phyloP scores from a whole-genome alignment of 257 asterid genomes.

The Solanum chaucha region DNA sequence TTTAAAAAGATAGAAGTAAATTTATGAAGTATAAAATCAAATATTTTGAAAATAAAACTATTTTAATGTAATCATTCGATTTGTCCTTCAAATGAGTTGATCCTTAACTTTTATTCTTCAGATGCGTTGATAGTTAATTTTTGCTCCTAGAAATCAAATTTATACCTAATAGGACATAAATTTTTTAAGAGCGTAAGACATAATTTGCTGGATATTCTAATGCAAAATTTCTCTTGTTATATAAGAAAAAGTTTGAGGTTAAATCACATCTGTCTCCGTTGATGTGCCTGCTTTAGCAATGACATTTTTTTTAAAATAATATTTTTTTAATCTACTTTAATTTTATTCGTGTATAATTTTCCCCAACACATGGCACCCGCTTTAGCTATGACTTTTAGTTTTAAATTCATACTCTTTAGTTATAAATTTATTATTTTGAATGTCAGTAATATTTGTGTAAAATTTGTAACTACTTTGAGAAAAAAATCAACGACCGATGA shows the following conservation, averaged over 20 bases:
- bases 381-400: background rate
- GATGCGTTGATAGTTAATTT: background rate
- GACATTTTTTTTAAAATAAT: too few relatives aligned
- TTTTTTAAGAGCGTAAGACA: background rate
- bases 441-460: too few relatives aligned
- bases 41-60: too few relatives aligned
- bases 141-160: background rate
- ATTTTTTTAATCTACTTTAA: too few relatives aligned
- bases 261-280: background rate
- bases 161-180: background rate
- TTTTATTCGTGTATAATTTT: too few relatives aligned
- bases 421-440: too few relatives aligned
- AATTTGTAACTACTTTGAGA: too few relatives aligned
- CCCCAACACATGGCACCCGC: fast-evolving
- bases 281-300: too few relatives aligned
- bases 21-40: background rate
- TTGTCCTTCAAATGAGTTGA: background rate
- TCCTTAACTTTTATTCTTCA: too few relatives aligned
- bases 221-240: background rate
- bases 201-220: background rate
- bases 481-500: too few relatives aligned
- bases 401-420: too few relatives aligned
- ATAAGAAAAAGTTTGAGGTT: background rate
- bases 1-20: too few relatives aligned
- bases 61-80: background rate